Evolutionary conservation across 2,329 filamentous ascomycete genomes (phyloP).

Genomic region (Cladosporium sp.): DNA sequence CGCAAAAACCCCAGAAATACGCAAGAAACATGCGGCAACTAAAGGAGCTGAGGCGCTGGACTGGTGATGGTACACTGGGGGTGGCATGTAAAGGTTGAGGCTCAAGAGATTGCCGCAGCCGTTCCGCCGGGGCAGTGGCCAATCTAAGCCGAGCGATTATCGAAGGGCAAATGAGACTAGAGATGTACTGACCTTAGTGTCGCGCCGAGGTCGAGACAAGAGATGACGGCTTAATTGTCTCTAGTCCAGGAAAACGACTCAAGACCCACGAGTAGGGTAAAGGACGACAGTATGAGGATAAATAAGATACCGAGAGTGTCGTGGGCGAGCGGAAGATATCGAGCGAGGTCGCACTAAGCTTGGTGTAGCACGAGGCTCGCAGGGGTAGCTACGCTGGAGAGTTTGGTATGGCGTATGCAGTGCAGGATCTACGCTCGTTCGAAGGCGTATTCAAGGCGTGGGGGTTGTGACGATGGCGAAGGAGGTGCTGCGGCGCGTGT

Average conservation of each 20-base stretch:
- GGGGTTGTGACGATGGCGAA: background rate
- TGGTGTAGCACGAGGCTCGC: constrained; percentile 6
- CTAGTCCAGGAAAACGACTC: background rate
- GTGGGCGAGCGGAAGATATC: constrained; percentile 12
- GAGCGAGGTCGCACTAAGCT: constrained; percentile 6
- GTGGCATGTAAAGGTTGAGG: constrained; percentile 12
- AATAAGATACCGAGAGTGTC: background rate
- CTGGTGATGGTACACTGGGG: background rate
- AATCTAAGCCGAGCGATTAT: too few relatives aligned
- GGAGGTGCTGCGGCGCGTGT: background rate
- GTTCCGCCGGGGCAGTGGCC: constrained; percentile 6
- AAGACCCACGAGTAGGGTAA: background rate
- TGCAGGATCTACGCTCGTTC: background rate
- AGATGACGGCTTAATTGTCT: background rate
- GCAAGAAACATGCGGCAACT: background rate
- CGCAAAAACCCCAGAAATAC: constrained; percentile 7
- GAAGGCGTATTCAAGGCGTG: background rate
- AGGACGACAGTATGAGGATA: background rate
- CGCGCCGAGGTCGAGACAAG: background rate
- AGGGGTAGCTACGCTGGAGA: constrained; percentile 6
- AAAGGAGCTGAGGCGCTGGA: constrained; percentile 6
- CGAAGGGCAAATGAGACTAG: background rate
- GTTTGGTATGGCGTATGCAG: constrained; percentile 1
- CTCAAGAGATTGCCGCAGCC: constrained; percentile 13
- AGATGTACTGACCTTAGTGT: background rate